Evolutionary conservation across 441 rosid species (phyloP).

Genomic region (Breynia disticha): DNA sequence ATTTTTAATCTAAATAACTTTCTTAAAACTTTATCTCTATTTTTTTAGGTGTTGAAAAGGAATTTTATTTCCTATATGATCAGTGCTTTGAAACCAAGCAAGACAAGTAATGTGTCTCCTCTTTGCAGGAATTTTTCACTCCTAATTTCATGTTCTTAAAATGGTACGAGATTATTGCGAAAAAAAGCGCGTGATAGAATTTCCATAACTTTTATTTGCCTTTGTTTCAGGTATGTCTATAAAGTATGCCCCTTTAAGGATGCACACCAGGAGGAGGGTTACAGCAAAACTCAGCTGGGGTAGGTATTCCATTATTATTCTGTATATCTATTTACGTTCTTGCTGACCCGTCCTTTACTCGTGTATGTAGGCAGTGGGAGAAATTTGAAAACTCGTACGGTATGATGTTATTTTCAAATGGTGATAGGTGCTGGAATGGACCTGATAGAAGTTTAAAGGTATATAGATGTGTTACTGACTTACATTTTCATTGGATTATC

Average conservation of each 20-base stretch:
- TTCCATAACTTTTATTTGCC: neutral
- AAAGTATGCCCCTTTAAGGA: constrained; percentile 34
- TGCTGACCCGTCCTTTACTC: too few relatives aligned
- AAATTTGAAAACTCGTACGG: constrained; percentile 22
- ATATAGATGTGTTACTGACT: neutral
- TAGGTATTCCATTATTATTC: neutral
- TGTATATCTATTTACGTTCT: neutral
- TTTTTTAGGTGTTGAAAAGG: constrained; percentile 28
- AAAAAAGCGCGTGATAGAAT: neutral
- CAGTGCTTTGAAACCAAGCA: constrained; percentile 30
- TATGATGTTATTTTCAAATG: constrained; percentile 29
- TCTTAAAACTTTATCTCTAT: neutral
- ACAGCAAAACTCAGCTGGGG: constrained; percentile 24
- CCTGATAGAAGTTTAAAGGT: constrained; percentile 41
- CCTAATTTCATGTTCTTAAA: neutral
- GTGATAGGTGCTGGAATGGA: constrained; percentile 35
- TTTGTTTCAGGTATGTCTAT: constrained; percentile 28
- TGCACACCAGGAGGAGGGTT: constrained; percentile 30
- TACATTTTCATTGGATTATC: too few relatives aligned
- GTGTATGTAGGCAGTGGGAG: constrained; percentile 29
- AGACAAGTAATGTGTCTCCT: constrained; percentile 21
- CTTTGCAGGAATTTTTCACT: neutral
- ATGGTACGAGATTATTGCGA: neutral
- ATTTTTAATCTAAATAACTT: neutral
- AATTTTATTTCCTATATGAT: constrained; percentile 29